Base-by-base conservation (phyloP, 164 flowering plant species). In the Vitis labrusca region DNA sequence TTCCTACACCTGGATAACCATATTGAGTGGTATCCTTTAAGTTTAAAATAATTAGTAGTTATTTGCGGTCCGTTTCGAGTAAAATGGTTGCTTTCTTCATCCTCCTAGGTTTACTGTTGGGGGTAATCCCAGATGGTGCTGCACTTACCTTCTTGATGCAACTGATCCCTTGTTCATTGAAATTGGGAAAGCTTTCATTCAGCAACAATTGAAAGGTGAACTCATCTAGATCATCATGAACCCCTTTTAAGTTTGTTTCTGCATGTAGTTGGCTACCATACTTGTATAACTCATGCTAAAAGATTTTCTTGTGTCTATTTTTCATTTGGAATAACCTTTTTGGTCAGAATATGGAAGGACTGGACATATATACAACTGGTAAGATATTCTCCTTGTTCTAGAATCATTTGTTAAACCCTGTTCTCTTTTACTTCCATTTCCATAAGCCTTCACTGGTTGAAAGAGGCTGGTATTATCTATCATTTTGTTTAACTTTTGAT, bases 111-210 rank as follows among this genome's bases (percentile, higher is more conserved):
- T 88, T 80, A 76, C 91, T n/a, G 87, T 90, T 67, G 55, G 70
- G 8, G 70, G 79, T 63, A 79, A 90, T 66, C 80, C 82, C 57
- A 81, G 81, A 72, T 90, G 96, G 96, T 82, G 86, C 80, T 90
- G 95, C 81, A 90, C 95, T 12, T 90, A 88, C 68, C 95, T 90
- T 75, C 89, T 90, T 68, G 96, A 90, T 85, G 89, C 91, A 79
- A 88, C 85, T 32, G 96, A 90, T 79, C 96, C 96, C 13, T 75
- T 90, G 78, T 90, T 90, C 37, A 23, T 83, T 72, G 86, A 90
- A 67, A 87, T 90, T 71, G 96, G 96, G 66, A 87, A 76, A 74
- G 80, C 89, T 68, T 90, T 90, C 71, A 83, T 90, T 65, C 75
- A 77, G 80, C 83, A 87, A 77, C 93, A 90, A 73, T 48, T 83